These are phyloP conservation scores for Liriodendron chinense DNA, from an alignment of 164 flowering plant genomes.

Conservation along the genomic window DNA sequence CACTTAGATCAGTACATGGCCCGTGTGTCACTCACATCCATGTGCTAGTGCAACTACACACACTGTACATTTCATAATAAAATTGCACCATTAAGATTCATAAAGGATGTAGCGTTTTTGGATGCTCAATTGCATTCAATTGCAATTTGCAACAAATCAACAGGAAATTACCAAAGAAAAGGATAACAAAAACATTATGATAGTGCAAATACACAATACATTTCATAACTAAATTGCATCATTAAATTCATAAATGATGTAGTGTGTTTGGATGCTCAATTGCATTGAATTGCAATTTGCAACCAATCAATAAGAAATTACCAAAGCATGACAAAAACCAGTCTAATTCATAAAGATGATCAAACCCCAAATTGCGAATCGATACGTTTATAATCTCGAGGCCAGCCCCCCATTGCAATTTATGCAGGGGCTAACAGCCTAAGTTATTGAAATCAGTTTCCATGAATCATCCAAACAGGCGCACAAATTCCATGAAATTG, in stretches of 20 bases:
- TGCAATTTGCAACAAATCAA: neutral
- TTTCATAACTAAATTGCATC: too few relatives aligned
- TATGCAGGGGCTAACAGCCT: too few relatives aligned
- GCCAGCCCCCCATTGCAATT: neutral
- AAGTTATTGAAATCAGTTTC: neutral
- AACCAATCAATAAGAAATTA: neutral
- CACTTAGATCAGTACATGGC: too few relatives aligned
- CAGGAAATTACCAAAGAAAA: too few relatives aligned
- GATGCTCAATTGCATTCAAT: neutral
- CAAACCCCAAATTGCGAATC: neutral
- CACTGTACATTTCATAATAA: too few relatives aligned
- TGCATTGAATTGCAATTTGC: neutral
- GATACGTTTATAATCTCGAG: neutral
- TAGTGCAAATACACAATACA: too few relatives aligned
- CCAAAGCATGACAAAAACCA: neutral
- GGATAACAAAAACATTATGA: too few relatives aligned
- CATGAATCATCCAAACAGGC: neutral
- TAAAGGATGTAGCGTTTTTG: neutral
- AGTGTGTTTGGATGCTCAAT: neutral
- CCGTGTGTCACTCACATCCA: too few relatives aligned
- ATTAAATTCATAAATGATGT: neutral
- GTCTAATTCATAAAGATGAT: neutral
- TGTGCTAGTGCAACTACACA: too few relatives aligned
- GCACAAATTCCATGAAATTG: neutral
- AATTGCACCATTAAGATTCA: neutral